These are phyloP conservation scores for Triticum turgidum DNA, from an alignment of 176 grass and related monocot species.

Conservation along the genomic window DNA sequence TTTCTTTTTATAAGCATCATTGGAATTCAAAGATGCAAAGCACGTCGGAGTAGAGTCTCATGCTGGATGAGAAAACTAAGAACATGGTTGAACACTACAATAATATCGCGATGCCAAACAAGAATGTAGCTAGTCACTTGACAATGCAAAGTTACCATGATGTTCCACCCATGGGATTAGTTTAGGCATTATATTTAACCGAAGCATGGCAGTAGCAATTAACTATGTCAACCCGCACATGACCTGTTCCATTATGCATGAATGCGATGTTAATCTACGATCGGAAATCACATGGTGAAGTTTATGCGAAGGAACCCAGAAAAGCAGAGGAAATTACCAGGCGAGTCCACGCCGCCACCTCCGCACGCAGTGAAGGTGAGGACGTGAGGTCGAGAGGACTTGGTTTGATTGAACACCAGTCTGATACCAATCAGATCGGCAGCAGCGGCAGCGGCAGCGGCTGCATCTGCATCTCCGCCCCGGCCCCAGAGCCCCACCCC, in stretches of 20 bases:
- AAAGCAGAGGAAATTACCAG: not conserved
- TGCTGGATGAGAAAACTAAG: too few relatives aligned
- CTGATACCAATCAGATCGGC: conserved; percentile 16
- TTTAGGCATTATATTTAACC: not conserved
- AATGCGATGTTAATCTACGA: not conserved
- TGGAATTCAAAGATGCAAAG: too few relatives aligned
- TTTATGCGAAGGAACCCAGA: not conserved
- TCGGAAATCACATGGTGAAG: not conserved
- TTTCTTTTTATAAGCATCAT: too few relatives aligned
- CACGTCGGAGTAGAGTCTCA: too few relatives aligned
- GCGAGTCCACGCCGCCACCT: conserved; percentile 5
- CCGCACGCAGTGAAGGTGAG: not conserved
- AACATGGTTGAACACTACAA: too few relatives aligned
- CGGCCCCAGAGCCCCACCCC: not conserved
- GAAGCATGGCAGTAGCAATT: not conserved
- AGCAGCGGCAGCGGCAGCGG: not conserved
- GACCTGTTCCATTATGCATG: not conserved
- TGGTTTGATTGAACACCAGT: conserved; percentile 12
- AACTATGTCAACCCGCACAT: not conserved
- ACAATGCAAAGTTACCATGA: not conserved
- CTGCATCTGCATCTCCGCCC: conserved; percentile 41
- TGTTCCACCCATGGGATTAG: not conserved
- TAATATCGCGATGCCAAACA: not conserved
- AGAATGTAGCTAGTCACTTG: not conserved
- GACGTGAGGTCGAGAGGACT: not conserved